Evolutionary conservation across 768 basidiomycete genomes (phyloP), one percentile per base, ranked within the genome.

Genomic region (Leucosporidium yakuticum): DNA sequence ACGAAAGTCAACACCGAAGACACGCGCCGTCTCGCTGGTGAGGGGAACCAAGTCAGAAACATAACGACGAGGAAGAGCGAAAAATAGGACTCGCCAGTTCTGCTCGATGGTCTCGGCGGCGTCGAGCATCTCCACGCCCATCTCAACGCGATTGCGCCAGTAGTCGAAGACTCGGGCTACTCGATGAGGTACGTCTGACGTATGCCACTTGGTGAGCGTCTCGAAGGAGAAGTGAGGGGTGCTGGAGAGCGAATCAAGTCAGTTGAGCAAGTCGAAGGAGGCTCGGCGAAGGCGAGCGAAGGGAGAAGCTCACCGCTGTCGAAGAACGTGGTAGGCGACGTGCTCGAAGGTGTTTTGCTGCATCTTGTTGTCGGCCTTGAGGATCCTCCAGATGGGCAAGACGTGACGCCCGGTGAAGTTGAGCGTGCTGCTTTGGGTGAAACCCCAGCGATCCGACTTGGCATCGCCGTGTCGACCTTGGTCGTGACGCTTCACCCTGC

Each of bases 1-100:
- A 76, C 88, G 90, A 77, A 97, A 98, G 79, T 99, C 96, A 54
- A 99, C 88, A 1, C 96, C 95, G 72, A 96, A 98, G 9, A 98
- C 91, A 15, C 96, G 86, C 50, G 96, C 94, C 75, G 97, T 97
- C 78, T 99, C 96, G 20, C 95, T 98, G 75, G 20, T 27, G 23
- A 31, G 21, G 19, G 32, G 39, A 23, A 29, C 55, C 47, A n/a
- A 31, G 61, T 20, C 58, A 12, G 12, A 36, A 27, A 23, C 63
- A 1, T n/a, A 29, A 21, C 25, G 27, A 60, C 51, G n/a, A 39
- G 23, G 62, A 32, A 2, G 25, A 64, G 12, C 15, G 51, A 60
- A 34, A 4, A 56, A 54, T 21, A 8, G 34, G 17, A 79, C 87
- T 74, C 76, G 94, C 92, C 94, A 91, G 36, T 87, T 93, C 80